Base-by-base conservation (phyloP, 331 rosid genomes). In the Prunus yedoensis region DNA sequence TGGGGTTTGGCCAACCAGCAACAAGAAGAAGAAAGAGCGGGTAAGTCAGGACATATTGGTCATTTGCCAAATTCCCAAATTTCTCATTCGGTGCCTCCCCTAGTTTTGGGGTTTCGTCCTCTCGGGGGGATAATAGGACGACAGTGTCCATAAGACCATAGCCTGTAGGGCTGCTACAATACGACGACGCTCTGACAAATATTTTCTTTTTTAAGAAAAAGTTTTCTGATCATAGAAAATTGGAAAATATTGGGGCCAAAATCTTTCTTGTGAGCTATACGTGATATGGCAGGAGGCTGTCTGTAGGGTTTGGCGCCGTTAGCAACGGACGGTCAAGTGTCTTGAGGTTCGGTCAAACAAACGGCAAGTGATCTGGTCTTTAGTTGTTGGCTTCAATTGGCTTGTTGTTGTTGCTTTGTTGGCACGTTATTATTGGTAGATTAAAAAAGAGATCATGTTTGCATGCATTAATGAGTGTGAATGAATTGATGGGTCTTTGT, bases 261-360 rank as follows among this genome's bases (percentile, higher is more conserved):
- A 45, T 54, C 60, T 75, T 68, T 71, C 77, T 2, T 38, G 68
- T 66, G 81, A 68, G n/a, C 72, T 25, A 63, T 23, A 12, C n/a
- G 1, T 25, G 20, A 35, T 51, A 25, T 5, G 74, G 49, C 58
- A 67, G 60, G 60, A 21, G 16, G 10, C 63, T 3, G 11, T 35
- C 41, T 68, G 67, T 74, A 16, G 58, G n/a, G 58, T 46, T 52
- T 53, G 23, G 84, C 77, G 63, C 70, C 81, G 87, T 84, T 79
- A 45, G 76, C n/a, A n/a, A n/a, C n/a, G 27, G 27, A 25, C 78
- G 85, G 88, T 88, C 88, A 82, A 38, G 51, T 61, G 51, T 10
- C 49, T 30, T 15, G 58, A 8, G 32, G 59, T 20, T 41, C 35
- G 57, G 74, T 73, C 77, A 64, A 79, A 49, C 27, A 52, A 20